These are phyloP conservation scores for Diaporthe caulivora DNA, from an alignment of 2,329 filamentous ascomycete genomes.

Conservation along the genomic window DNA sequence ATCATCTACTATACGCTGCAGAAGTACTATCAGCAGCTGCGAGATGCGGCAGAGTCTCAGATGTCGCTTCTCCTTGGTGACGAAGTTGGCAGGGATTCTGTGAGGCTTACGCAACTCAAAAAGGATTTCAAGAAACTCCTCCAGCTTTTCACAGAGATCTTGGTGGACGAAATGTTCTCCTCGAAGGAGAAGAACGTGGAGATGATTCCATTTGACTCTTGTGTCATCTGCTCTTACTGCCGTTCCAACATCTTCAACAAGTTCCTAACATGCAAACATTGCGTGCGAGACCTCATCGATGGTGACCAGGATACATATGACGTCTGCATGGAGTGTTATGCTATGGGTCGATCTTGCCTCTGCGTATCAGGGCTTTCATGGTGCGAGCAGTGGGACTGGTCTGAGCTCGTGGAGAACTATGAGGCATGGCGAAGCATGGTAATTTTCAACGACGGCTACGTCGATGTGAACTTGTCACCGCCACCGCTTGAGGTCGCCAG, in stretches of 20 bases:
- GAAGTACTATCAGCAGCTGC: conserved; percentile 78
- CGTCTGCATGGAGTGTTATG: conserved; percentile 97
- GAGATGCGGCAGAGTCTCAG: conserved; percentile 64
- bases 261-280: conserved; percentile 92
- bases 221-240: conserved; percentile 96
- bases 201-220: conserved; percentile 85
- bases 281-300: conserved; percentile 74
- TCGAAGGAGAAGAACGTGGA: conserved; percentile 80
- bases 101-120: conserved; percentile 73
- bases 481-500: conserved; percentile 78
- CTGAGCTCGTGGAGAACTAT: conserved; percentile 80
- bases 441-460: conserved; percentile 77
- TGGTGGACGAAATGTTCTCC: conserved; percentile 89
- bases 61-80: conserved; percentile 62
- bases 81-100: conserved; percentile 55
- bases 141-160: conserved; percentile 79
- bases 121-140: conserved; percentile 88
- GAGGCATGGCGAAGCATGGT: conserved; percentile 86
- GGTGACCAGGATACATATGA: conserved; percentile 90
- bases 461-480: conserved; percentile 75
- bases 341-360: conserved; percentile 93
- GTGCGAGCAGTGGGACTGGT: conserved; percentile 95
- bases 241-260: conserved; percentile 97
- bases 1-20: conserved; percentile 90
- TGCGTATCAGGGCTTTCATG: conserved; percentile 89